Evolutionary conservation across 768 basidiomycete species (phyloP).

Genomic region (Tremella mesenterica): DNA sequence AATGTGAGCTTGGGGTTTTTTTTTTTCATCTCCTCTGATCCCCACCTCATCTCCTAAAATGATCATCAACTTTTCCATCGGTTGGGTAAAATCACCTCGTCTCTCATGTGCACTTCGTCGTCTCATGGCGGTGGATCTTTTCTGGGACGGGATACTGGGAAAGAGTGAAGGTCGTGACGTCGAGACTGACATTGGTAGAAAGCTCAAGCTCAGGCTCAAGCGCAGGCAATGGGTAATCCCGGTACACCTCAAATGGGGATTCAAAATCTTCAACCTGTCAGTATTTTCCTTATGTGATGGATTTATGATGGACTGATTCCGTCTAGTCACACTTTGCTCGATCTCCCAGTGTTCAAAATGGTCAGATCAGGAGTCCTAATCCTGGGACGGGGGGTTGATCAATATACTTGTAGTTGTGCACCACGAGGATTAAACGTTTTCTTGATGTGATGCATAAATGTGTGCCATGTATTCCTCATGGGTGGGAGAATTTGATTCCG

Average conservation of each 20-base stretch:
- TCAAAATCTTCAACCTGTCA: constrained; percentile 7
- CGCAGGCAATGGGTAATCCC: constrained; percentile 3
- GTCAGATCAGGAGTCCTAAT: no score
- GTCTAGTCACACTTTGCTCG: constrained; percentile 19
- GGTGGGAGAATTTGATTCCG: no score
- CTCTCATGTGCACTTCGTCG: background rate
- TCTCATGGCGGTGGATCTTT: background rate
- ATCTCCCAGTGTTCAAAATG: constrained; percentile 23
- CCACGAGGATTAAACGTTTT: no score
- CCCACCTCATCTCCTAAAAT: no score
- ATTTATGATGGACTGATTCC: background rate
- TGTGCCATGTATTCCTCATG: no score
- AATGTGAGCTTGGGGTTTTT: no score
- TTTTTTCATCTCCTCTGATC: no score
- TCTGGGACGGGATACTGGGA: background rate
- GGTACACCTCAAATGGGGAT: constrained; percentile 10
- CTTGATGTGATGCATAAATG: no score
- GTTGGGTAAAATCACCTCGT: background rate
- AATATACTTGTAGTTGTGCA: no score
- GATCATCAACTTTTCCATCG: background rate
- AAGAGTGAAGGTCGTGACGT: background rate
- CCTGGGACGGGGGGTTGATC: no score
- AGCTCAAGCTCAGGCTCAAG: constrained; percentile 18
- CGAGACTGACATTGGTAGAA: background rate
- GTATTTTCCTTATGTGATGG: background rate